Evolutionary conservation across 441 rosid species (phyloP).

Genomic region (Populus hybrid): DNA sequence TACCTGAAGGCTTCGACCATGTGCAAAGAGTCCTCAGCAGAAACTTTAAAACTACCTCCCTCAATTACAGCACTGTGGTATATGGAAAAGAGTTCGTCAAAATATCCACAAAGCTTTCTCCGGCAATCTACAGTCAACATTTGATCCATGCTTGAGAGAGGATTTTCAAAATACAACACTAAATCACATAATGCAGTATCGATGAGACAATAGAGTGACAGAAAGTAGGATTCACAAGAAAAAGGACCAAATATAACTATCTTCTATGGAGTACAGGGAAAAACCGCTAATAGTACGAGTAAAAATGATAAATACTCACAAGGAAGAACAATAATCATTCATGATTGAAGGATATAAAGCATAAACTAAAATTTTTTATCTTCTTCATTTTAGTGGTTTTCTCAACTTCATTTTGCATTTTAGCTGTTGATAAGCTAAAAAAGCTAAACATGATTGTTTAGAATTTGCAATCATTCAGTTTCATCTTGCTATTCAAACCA

Average conservation of each 20-base stretch:
- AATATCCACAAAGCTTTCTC: constrained; percentile 76
- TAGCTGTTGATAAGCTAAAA: not conserved
- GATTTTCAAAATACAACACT: not conserved
- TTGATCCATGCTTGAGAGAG: not conserved
- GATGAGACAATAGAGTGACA: not conserved
- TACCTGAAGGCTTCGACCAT: constrained; percentile 97
- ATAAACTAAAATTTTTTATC: not conserved
- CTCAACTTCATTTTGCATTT: not conserved
- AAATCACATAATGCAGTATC: not conserved
- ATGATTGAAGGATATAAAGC: not conserved
- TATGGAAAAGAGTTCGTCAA: constrained; percentile 74
- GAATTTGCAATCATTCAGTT: constrained; percentile 2
- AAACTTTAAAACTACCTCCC: constrained; percentile 80
- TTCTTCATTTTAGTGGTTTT: not conserved
- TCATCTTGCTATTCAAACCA: not conserved
- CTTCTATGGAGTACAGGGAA: not conserved
- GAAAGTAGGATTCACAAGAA: not conserved
- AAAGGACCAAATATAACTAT: not conserved
- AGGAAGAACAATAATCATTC: not conserved
- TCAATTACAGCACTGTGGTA: constrained; percentile 81
- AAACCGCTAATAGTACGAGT: not conserved
- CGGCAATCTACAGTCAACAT: constrained; percentile 69
- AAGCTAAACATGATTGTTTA: not conserved
- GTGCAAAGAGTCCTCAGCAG: constrained; percentile 90
- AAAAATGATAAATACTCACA: not conserved